phyloP scores from a whole-genome alignment of 2,329 filamentous ascomycete species.

The Diaporthe vaccinii region DNA sequence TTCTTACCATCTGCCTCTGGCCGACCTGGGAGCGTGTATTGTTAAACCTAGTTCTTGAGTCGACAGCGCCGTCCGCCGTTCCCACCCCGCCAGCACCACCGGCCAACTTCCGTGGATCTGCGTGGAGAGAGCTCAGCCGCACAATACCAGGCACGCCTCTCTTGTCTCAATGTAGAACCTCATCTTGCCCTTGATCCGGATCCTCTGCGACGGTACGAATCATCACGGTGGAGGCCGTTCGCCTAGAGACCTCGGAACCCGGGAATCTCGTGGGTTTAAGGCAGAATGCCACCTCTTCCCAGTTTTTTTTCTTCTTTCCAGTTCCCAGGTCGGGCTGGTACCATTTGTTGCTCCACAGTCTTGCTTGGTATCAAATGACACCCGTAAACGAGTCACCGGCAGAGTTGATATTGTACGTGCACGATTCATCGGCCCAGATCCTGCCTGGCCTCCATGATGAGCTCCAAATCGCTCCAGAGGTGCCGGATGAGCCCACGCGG shows the following conservation, averaged over 20 bases:
- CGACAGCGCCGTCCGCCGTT: slow-evolving; percentile 1
- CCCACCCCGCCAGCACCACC: slow-evolving; percentile 9
- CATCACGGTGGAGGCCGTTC: slow-evolving; percentile 12
- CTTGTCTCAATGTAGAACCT: neutral
- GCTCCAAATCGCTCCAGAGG: neutral
- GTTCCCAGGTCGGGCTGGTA: slow-evolving; percentile 1
- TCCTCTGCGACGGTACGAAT: neutral
- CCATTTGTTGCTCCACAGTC: slow-evolving; percentile 5
- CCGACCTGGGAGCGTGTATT: neutral
- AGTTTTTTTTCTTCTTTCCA: slow-evolving; percentile 6
- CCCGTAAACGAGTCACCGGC: neutral
- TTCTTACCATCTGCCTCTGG: neutral
- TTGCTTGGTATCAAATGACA: slow-evolving; percentile 23
- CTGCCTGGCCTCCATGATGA: neutral
- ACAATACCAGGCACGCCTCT: neutral
- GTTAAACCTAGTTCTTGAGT: neutral
- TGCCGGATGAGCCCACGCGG: slow-evolving; percentile 15
- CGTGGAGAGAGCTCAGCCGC: slow-evolving; percentile 19
- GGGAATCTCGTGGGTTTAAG: slow-evolving; percentile 21
- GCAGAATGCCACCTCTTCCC: slow-evolving; percentile 16
- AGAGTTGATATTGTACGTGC: neutral
- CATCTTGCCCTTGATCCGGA: neutral
- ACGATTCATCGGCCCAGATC: slow-evolving; percentile 11
- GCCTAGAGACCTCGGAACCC: slow-evolving; percentile 17
- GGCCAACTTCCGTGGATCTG: slow-evolving; percentile 29